Conservation (phyloP, 306 rosid genomes). For the Macrotyloma uniflorum region DNA sequence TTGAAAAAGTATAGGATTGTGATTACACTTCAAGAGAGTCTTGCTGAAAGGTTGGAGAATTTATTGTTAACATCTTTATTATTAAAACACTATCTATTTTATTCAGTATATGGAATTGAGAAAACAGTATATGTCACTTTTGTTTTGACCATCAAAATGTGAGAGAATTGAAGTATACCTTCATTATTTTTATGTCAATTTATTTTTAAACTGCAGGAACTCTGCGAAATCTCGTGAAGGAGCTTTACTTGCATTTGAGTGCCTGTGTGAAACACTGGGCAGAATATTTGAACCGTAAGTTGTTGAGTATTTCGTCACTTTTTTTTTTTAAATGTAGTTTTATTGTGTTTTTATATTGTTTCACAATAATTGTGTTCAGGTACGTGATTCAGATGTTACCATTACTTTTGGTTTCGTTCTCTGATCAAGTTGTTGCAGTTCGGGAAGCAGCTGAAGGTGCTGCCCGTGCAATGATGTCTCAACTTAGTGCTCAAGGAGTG, state of each 20-base stretch:
- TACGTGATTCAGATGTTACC: constrained; percentile 96
- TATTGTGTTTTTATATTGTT: constrained; percentile 12
- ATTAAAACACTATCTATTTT: not conserved
- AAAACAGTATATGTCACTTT: no score
- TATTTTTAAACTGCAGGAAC: constrained; percentile 62
- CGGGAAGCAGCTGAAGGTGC: constrained; percentile 98
- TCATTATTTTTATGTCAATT: not conserved
- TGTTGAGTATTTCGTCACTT: constrained; percentile 17
- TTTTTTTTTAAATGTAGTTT: not conserved
- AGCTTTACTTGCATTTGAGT: constrained; percentile 92
- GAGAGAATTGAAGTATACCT: not conserved
- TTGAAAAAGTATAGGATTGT: constrained; percentile 83
- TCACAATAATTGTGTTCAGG: constrained; percentile 53
- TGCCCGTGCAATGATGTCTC: constrained; percentile 99
- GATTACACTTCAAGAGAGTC: constrained; percentile 68
- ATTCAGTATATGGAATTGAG: not conserved
- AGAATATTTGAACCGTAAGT: constrained; percentile 93
- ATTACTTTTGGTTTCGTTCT: constrained; percentile 88
- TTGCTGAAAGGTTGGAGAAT: constrained; percentile 75
- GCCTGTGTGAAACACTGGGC: constrained; percentile 96
- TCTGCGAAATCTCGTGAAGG: constrained; percentile 96
- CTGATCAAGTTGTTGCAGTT: constrained; percentile 96
- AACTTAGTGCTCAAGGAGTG: constrained; percentile 95
- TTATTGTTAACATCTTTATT: constrained; percentile 1
- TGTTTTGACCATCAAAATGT: not conserved